Evolutionary conservation across 1,139 yeast genomes (phyloP), one percentile per base, ranked within the genome.

Genomic region (Lodderomyces parapsilosis): DNA sequence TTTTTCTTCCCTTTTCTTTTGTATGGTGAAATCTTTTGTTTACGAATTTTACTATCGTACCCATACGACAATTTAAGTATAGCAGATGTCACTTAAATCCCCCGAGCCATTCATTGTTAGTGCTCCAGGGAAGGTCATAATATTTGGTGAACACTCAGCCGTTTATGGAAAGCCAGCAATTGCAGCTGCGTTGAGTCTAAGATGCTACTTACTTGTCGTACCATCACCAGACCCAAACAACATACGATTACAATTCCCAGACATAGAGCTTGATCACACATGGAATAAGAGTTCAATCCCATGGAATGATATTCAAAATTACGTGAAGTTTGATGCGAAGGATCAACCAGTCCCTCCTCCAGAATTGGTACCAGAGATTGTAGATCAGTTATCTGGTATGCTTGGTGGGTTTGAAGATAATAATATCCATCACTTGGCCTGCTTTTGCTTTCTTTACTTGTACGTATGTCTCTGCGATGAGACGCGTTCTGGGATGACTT

Each of bases 101-200:
- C 13, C 47, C 36, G 33, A 30, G 19, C 61, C 91, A 3, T 88
- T 90, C 61, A 67, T 81, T 44, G 88, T 89, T 2, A 87, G 96
- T 48, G 95, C 99, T 1, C 99, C 99, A 0, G 99, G 98, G 6
- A 93, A 94, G 60, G 96, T 90, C 35, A 94, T 93, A 54, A 76
- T 94, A 38, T 94, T 90, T 59, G 99, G 99, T 19, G 99, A 93
- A 59, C 99, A 93, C 59, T 88, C 98, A 2, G 98, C 95, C 2
- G 99, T 93, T 2, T 88, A 87, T 60, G 83, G 88, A 43, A 87
- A 87, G 65, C 95, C 96, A 0, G 96, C 96, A 20, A 86, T 89
- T 44, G 96, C 96, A 0, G 96, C 96, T 0, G 91, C 96, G 0
- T 74, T 89, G 18, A 83, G 90, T 19, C 69, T 89, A 43, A 72